These are phyloP conservation scores for Coprinopsis marcescibilis DNA, from an alignment of 768 basidiomycete genomes.

Conservation along the genomic window DNA sequence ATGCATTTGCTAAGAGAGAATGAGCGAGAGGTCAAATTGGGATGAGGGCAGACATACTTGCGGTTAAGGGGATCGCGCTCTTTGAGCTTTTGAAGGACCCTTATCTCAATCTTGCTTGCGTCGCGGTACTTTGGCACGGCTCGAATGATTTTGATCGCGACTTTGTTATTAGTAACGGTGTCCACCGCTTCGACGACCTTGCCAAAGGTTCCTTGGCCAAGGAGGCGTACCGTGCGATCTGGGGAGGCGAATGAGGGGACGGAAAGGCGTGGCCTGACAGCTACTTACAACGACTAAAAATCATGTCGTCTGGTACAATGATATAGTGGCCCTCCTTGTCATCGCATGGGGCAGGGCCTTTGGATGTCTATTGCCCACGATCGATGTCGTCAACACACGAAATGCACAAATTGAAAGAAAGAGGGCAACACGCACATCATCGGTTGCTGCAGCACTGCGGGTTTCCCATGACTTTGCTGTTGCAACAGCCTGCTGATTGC, in stretches of 20 bases:
- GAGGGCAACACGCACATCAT: conserved; percentile 51
- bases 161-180: conserved; percentile 63
- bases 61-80: conserved; percentile 82
- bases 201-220: conserved; percentile 98
- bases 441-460: conserved; percentile 55
- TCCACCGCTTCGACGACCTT: conserved; percentile 96
- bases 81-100: conserved; percentile 88
- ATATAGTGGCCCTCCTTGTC: conserved; percentile 99
- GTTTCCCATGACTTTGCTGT: conserved; percentile 63
- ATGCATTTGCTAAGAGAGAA: conserved; percentile 81
- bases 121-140: conserved; percentile 99
- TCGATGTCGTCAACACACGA: conserved; percentile 21
- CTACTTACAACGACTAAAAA: conserved; percentile 74
- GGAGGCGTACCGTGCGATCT: conserved; percentile 89
- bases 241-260: conserved; percentile 16
- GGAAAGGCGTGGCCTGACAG: conserved; percentile 6
- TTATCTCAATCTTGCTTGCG: conserved; percentile 96
- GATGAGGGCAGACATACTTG: conserved; percentile 55
- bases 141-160: conserved; percentile 98
- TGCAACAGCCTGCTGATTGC: conserved; percentile 42
- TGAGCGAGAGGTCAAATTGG: conserved; percentile 17
- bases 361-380: conserved; percentile 47
- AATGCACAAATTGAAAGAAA: conserved; percentile 11
- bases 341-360: conserved; percentile 72
- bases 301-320: conserved; percentile 85